These are phyloP conservation scores for Selaginella moellendorffii DNA, from an alignment of 75 land plant genomes.

Conservation along the genomic window DNA sequence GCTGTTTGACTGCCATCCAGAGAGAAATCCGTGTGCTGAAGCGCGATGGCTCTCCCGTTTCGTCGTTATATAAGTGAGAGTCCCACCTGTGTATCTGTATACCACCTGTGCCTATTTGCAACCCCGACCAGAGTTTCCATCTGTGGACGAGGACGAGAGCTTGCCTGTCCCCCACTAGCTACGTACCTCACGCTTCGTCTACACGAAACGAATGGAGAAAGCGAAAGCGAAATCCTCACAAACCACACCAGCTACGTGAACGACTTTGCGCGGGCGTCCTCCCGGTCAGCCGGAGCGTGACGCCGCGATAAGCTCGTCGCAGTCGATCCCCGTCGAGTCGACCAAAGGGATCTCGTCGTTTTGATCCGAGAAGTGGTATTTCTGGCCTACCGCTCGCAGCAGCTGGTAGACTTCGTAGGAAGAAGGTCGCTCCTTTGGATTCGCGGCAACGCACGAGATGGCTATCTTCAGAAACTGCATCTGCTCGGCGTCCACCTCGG, in stretches of 20 bases:
- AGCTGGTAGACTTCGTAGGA: conserved; percentile 4
- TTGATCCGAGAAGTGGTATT: conserved; percentile 6
- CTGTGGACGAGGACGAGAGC: no score
- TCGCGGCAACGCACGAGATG: background rate
- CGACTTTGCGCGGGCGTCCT: no score
- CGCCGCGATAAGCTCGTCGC: conserved; percentile 7
- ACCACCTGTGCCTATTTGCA: no score
- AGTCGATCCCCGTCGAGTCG: background rate
- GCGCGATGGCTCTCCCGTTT: background rate
- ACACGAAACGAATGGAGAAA: no score
- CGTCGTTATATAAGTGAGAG: background rate
- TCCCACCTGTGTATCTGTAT: background rate
- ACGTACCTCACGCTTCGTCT: no score
- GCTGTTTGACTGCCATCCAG: background rate
- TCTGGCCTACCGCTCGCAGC: background rate
- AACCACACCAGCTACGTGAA: no score
- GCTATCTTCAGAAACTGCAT: conserved; percentile 7
- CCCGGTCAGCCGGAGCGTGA: background rate
- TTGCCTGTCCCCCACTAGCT: no score
- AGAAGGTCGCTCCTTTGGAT: conserved; percentile 3
- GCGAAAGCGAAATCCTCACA: no score
- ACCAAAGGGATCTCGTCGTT: conserved; percentile 3
- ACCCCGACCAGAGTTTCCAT: no score
- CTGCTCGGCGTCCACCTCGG: background rate
- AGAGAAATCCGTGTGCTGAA: background rate